Percentiles rank a stretch among this genome's conserved stretches.
Conservation (phyloP, 257 asterid genomes). For the Solanum stenotomum region DNA sequence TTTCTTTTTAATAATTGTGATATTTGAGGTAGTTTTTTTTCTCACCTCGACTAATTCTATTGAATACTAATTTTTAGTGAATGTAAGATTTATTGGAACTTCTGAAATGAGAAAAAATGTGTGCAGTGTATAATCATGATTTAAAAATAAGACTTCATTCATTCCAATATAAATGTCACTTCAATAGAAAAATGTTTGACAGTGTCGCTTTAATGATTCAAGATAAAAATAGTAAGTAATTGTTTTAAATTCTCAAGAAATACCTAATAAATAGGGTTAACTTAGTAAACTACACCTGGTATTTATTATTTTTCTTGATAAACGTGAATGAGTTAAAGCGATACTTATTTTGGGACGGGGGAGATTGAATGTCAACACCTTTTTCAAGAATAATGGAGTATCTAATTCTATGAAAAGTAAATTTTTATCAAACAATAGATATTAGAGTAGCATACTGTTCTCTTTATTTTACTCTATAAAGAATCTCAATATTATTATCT, state of each 20-base stretch:
- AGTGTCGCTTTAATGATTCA: too few relatives aligned
- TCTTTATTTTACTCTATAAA: neutral
- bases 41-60: neutral
- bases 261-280: neutral
- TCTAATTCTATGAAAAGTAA: neutral
- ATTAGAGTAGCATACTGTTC: neutral
- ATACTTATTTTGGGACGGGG: neutral
- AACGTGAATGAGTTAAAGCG: neutral
- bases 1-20: neutral
- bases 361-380: neutral
- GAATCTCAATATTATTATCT: neutral
- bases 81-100: neutral
- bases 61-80: neutral
- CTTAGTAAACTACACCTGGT: neutral
- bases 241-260: neutral
- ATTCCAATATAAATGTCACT: neutral
- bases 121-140: neutral
- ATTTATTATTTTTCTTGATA: neutral
- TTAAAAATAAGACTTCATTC: neutral
- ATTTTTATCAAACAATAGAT: neutral
- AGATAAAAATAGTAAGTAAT: too few relatives aligned
- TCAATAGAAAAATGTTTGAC: neutral
- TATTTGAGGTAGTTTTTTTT: neutral
- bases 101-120: neutral
- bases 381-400: neutral